Percentiles rank a stretch among this genome's conserved stretches.
These are phyloP conservation scores for Saccharomycopsis hybrid DNA, from an alignment of 1,139 yeast species.

Conservation along the genomic window DNA sequence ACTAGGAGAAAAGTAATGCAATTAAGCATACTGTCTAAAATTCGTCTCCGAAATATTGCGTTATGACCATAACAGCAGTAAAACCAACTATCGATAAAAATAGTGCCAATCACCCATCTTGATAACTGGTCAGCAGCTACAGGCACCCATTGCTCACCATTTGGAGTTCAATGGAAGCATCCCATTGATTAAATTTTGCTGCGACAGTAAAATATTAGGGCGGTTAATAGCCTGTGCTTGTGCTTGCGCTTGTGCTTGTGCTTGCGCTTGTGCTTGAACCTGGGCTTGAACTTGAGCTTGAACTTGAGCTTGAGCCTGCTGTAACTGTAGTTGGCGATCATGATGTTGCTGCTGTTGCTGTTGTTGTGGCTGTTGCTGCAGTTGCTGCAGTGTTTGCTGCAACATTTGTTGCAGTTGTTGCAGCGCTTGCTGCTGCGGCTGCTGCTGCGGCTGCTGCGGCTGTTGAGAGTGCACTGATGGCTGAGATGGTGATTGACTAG, in stretches of 20 bases:
- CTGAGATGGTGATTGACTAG: too few relatives aligned
- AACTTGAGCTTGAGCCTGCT: not conserved
- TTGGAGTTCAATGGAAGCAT: constrained; percentile 5
- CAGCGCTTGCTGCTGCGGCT: constrained; percentile 1
- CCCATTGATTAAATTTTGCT: constrained; percentile 5
- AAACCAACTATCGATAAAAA: too few relatives aligned
- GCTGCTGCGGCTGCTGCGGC: not conserved
- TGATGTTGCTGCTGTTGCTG: not conserved
- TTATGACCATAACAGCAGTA: too few relatives aligned
- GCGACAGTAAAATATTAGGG: not conserved
- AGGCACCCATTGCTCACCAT: too few relatives aligned
- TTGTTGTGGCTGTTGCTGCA: not conserved
- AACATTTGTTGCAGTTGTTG: constrained; percentile 6
- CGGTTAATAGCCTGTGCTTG: not conserved
- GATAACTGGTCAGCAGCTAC: too few relatives aligned
- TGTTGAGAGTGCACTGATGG: too few relatives aligned
- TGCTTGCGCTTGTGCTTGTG: too few relatives aligned
- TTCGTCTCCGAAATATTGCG: too few relatives aligned
- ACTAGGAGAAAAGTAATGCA: too few relatives aligned
- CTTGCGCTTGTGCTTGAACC: too few relatives aligned
- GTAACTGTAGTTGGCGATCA: not conserved
- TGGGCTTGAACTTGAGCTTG: not conserved
- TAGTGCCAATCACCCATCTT: too few relatives aligned
- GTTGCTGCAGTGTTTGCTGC: constrained; percentile 3
- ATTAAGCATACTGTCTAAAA: too few relatives aligned